Evolutionary conservation across 1,284 basidiomycete species (phyloP), one percentile per base, ranked within the genome.

Genomic region (Ustilago vetiveriae): DNA sequence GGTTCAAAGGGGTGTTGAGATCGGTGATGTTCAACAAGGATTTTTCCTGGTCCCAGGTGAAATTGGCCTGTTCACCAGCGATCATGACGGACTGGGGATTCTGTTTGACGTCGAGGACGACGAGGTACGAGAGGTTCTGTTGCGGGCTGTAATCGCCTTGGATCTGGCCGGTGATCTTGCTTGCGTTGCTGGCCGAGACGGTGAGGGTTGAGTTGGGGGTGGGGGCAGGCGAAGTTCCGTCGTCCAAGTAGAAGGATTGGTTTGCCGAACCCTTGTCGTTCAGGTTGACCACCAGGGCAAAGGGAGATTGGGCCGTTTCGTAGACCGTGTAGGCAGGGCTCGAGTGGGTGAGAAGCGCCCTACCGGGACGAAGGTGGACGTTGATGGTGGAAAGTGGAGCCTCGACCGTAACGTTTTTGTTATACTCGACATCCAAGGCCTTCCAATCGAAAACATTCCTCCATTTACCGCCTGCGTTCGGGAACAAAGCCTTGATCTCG

Each of bases 381-480:
- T 75, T 73, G 70, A 76, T 75, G 1, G 51, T 67, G 86, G 36
- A 39, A 4, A 75, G 55, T 0, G 53, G 51, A 6, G 75, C 75
- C 0, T 51, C 60, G 16, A 90, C 84, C 5, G 85, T 86, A 1
- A 85, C 85, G 58, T 84, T 84, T 19, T 72, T 75, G 19, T 84
- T 83, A 10, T 76, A 43, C 7, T 82, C 77, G 80, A 82, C 64
- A 85, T 82, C 36, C 86, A 85, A 35, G 8, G 84, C 84, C 30
- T 86, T 83, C 73, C 90, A 88, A 0, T 88, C 90, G 82, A 88
- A 90, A 87, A 89, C 90, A 81, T 91, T 90, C 49, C 89, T 86
- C 90, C 89, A 92, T 54, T 50, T 60, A 6, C 73, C 70, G 4
- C 65, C 65, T 0, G 72, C 69, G 13, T 23, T 27, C 2, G 73